Percentiles rank a stretch among this genome's conserved stretches.
Conservation (phyloP, 1,139 yeast species). For the Suhomyces bolitotheri region DNA sequence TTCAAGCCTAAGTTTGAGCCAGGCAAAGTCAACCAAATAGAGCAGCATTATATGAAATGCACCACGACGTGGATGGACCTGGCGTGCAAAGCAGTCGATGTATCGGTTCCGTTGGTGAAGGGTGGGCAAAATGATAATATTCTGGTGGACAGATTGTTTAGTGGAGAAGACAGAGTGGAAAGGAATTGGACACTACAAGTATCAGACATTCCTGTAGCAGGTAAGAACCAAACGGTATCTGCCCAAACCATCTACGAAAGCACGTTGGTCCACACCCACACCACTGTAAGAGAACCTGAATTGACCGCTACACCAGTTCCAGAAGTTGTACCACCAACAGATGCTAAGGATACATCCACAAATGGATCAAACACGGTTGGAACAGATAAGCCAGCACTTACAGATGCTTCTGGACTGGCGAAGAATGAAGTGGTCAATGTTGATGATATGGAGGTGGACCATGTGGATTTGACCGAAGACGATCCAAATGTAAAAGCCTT, state of each 20-base stretch:
- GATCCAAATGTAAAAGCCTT: not conserved
- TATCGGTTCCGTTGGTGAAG: constrained; percentile 29
- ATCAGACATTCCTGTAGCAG: constrained; percentile 85
- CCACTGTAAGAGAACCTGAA: constrained; percentile 20
- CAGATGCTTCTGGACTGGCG: no score
- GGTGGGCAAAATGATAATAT: constrained; percentile 21
- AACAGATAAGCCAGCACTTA: no score
- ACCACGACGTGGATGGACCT: constrained; percentile 43
- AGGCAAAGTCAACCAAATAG: constrained; percentile 52
- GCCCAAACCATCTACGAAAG: constrained; percentile 73
- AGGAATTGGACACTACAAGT: constrained; percentile 64
- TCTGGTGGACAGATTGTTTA: constrained; percentile 34
- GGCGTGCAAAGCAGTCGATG: constrained; percentile 25
- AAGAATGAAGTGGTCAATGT: constrained; percentile 3
- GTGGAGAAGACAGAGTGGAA: constrained; percentile 28
- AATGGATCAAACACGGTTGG: no score
- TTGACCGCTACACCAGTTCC: not conserved
- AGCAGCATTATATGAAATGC: constrained; percentile 49
- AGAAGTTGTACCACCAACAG: constrained; percentile 1
- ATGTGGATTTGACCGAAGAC: constrained; percentile 6
- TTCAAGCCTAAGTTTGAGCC: constrained; percentile 52
- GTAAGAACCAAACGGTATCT: constrained; percentile 62
- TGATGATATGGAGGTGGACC: constrained; percentile 12
- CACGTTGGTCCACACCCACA: constrained; percentile 52
- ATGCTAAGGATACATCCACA: not conserved